Base-by-base conservation (phyloP, 2,329 filamentous ascomycete species). In the Botrytis medusae region DNA sequence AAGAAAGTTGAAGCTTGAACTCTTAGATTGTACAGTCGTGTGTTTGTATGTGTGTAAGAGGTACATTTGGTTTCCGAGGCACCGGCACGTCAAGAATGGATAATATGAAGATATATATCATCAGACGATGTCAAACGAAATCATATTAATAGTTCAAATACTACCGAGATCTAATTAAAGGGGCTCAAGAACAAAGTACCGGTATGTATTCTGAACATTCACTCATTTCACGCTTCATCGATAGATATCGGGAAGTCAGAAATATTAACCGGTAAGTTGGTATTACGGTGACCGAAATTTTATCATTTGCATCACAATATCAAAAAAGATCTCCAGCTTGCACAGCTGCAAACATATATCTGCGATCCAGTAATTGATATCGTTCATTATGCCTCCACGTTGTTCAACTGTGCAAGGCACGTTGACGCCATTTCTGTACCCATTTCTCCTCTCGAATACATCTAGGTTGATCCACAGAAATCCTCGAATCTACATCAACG, bases 341-440 rank as follows among this genome's bases (percentile, higher is more conserved):
- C 62, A 37, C 59, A 29, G 67, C 51, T 51, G 60, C 42, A 69
- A 74, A 72, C 73, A 44, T 73, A 37, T 46, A 14, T 46, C 37
- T 59, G 60, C 46, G 57, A 67, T 6, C 20, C 48, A 67, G 48
- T 29, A 46, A 29, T 71, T 40, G 22, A 14, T 18, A 44, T 54
- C 60, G 22, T 37, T 57, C 29, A 14, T 46, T 40, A 81, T 81
- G 80, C 78, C 79, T 68, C 79, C 79, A 76, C 74, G 77, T 77
- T 81, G 79, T 78, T 72, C 78, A 14, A 61, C 64, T 37, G 71
- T 80, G 18, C 75, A 74, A 63, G 77, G 77, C 59, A 81, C 79
- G 46, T 72, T 81, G 62, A 79, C 78, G 2, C 81, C 81, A 2
- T 82, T 81, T 65, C 75, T 82, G 14, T 81, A 81, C 57, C 80